Evolutionary conservation across 169 alveolate species (phyloP).

Genomic region (Besnoitia besnoiti): DNA sequence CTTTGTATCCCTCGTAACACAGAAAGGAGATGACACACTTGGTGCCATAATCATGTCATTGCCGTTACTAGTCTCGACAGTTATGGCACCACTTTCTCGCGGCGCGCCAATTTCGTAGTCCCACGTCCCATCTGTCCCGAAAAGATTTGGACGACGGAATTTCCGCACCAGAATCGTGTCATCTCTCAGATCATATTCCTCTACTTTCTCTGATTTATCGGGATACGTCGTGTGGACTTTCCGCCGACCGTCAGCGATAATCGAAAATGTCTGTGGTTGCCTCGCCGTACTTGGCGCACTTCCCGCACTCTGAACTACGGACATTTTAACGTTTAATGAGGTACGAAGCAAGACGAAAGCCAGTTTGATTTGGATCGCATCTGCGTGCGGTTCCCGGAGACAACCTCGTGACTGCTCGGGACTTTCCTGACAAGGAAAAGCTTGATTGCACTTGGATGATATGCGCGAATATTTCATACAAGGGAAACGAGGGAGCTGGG

Average conservation of each 20-base stretch:
- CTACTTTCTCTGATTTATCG: slow-evolving; percentile 85
- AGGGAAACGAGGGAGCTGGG: no score
- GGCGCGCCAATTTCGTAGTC: slow-evolving; percentile 83
- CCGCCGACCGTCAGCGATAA: slow-evolving; percentile 66
- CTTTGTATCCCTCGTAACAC: slow-evolving; percentile 32
- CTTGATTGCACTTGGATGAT: no score
- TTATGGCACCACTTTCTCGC: slow-evolving; percentile 66
- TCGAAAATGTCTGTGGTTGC: not conserved
- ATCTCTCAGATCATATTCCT: slow-evolving; percentile 83
- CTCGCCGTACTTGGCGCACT: not conserved
- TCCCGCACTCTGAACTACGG: not conserved
- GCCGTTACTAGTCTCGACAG: slow-evolving; percentile 60
- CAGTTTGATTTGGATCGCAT: no score
- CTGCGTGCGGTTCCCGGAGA: no score
- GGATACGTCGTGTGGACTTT: slow-evolving; percentile 78
- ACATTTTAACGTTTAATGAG: not conserved
- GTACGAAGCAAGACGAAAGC: no score
- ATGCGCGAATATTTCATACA: no score
- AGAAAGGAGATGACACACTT: slow-evolving; percentile 79
- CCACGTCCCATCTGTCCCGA: slow-evolving; percentile 82
- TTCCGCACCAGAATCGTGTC: slow-evolving; percentile 80
- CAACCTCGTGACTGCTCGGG: no score
- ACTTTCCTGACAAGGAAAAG: no score
- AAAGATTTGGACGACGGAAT: slow-evolving; percentile 72
- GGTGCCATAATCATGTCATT: slow-evolving; percentile 78